Evolutionary conservation across 371 early-diverging fungal species (phyloP), one percentile per base, ranked within the genome.

Genomic region (Vairimorpha necatrix): DNA sequence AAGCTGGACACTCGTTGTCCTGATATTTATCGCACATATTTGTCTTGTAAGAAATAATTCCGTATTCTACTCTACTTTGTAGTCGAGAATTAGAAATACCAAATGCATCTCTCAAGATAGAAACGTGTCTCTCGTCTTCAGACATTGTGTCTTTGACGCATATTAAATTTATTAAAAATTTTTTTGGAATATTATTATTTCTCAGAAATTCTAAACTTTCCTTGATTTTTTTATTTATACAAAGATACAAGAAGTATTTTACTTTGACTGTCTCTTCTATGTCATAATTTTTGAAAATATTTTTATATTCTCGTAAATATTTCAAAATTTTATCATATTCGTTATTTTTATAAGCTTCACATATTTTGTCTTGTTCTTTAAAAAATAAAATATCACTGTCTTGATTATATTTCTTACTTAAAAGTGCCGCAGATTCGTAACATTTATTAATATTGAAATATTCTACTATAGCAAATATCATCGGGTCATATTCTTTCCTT

Each of bases 41-140:
- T 20, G 62, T 72, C 24, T 72, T 72, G 34, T 46, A 72, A 42
- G 62, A 34, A 34, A 72, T 72, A 53, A 72, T 72, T 34, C 72
- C 72, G 48, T 72, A 72, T 33, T 72, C 72, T 11, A 72, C 50
- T 62, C 39, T 42, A 13, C 48, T 60, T 33, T 32, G 47, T 0
- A 72, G 30, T 34, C 72, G 39, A 32, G 72, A 61, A 30, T 72
- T n/a, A 30, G 32, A 46, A 47, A 60, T 22, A n/a, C 61, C 56
- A 62, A 72, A 61, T 54, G 36, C 16, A 22, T 61, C 62, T 28
- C 42, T 26, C 42, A 61, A 36, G 20, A 32, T 34, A 22, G 22
- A 26, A 11, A 28, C 18, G 0, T 38, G 50, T 16, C 24, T 33
- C 36, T 54, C 70, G 36, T 54, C 56, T 9, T 39, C 34, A 9